phyloP scores from a whole-genome alignment of 345 rosid species.

The Arabis hirsuta region DNA sequence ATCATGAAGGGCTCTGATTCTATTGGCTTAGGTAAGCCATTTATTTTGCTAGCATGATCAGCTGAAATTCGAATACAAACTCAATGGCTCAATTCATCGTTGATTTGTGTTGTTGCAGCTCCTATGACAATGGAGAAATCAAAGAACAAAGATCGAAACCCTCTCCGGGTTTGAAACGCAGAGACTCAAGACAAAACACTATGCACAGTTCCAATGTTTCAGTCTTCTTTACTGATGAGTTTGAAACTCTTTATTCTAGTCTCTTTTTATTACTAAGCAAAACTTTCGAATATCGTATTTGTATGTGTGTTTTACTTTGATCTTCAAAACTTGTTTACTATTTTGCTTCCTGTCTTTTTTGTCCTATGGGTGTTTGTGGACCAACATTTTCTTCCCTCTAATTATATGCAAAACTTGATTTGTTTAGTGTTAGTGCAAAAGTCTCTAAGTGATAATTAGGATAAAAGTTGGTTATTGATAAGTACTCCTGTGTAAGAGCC shows the following conservation, averaged over 20 bases:
- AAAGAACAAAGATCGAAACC: constrained; percentile 49
- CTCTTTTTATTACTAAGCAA: constrained; percentile 19
- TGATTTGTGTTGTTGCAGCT: constrained; percentile 46
- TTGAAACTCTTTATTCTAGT: constrained; percentile 27
- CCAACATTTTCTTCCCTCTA: not conserved
- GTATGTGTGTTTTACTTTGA: constrained; percentile 35
- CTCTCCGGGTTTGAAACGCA: constrained; percentile 19
- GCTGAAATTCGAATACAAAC: constrained; percentile 1
- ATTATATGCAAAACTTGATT: constrained; percentile 13
- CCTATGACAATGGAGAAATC: constrained; percentile 70
- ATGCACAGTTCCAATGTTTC: constrained; percentile 40
- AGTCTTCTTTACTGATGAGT: constrained; percentile 29
- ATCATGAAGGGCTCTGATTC: constrained; percentile 95
- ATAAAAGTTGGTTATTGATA: constrained; percentile 22
- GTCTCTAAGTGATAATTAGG: constrained; percentile 37
- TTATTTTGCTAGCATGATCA: not conserved
- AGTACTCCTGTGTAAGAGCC: constrained; percentile 21
- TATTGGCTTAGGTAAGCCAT: constrained; percentile 72
- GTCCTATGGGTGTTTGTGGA: not conserved
- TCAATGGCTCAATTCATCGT: not conserved
- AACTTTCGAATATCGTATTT: constrained; percentile 19
- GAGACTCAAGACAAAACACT: constrained; percentile 19
- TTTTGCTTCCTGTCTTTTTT: not conserved
- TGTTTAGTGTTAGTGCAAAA: constrained; percentile 30
- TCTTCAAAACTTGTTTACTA: constrained; percentile 2